These are phyloP conservation scores for Amanita rubescens DNA, from an alignment of 768 basidiomycete species.

Conservation along the genomic window DNA sequence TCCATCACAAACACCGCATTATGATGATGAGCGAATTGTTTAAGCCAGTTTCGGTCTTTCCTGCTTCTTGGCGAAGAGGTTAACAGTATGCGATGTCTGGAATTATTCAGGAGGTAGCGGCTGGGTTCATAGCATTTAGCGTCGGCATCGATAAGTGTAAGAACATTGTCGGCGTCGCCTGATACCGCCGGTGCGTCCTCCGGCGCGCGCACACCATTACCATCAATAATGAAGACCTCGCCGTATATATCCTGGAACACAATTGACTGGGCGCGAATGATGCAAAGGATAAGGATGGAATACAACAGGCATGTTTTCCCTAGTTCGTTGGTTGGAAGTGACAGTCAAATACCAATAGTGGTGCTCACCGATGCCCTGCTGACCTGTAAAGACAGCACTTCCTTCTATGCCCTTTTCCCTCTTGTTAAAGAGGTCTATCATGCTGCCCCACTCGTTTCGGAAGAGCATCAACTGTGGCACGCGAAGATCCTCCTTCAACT, in stretches of 20 bases:
- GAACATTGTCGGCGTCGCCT: not conserved
- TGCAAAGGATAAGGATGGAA: conserved; percentile 10
- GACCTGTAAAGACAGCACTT: conserved; percentile 8
- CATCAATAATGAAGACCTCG: conserved; percentile 5
- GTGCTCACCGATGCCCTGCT: conserved; percentile 9
- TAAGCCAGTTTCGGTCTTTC: conserved; percentile 10
- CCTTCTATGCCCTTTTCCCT: conserved; percentile 4
- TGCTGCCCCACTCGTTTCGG: conserved; percentile 6
- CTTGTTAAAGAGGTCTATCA: conserved; percentile 6
- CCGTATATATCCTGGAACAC: conserved; percentile 8
- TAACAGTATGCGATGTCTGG: conserved; percentile 4
- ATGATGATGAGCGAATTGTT: not conserved
- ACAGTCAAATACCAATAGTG: not conserved
- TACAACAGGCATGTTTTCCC: too few relatives aligned
- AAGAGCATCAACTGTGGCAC: conserved; percentile 10
- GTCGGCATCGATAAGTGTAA: conserved; percentile 8
- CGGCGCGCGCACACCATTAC: not conserved
- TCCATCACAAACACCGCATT: not conserved
- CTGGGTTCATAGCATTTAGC: not conserved
- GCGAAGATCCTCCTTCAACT: conserved; percentile 1
- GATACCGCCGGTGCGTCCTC: not conserved
- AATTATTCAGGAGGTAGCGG: not conserved
- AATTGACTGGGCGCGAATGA: conserved; percentile 5
- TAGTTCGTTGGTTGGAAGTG: too few relatives aligned
- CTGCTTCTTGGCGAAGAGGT: too few relatives aligned